These are phyloP conservation scores for Raffaelea ambrosiae DNA, from an alignment of 2,329 filamentous ascomycete genomes.

Conservation along the genomic window DNA sequence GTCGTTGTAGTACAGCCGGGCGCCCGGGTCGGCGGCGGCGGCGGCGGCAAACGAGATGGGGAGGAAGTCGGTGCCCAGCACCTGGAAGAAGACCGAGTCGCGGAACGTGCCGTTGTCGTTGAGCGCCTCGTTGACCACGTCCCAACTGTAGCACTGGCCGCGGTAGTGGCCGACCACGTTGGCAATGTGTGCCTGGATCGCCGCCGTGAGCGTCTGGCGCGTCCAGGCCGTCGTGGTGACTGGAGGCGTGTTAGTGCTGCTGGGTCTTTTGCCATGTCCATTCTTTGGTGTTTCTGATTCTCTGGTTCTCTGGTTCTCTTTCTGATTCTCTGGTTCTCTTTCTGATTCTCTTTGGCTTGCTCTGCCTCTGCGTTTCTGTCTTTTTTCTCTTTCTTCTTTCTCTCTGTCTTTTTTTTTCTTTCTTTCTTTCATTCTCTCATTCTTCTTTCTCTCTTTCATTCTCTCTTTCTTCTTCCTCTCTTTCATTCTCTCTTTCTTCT, in stretches of 20 bases:
- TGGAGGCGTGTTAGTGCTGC: not conserved
- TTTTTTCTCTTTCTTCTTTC: no score
- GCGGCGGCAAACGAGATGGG: conserved; percentile 37
- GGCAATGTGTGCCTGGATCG: conserved; percentile 44
- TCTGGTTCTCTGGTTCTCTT: no score
- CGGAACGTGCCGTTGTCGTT: conserved; percentile 39
- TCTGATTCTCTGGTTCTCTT: no score
- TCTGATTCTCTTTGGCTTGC: no score
- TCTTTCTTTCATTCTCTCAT: no score
- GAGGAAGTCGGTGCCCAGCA: conserved; percentile 38
- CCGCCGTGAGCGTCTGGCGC: conserved; percentile 38
- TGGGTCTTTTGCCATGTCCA: no score
- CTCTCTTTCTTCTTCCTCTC: no score
- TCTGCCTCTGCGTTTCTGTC: no score
- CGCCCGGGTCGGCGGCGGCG: conserved; percentile 29
- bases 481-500: no score
- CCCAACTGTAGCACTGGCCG: conserved; percentile 41
- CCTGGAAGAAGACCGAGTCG: conserved; percentile 32
- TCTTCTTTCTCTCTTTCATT: no score
- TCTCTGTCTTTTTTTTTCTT: no score
- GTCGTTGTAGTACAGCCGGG: conserved; percentile 45
- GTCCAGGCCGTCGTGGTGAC: conserved; percentile 33
- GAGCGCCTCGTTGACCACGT: conserved; percentile 45
- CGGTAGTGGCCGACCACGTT: conserved; percentile 35
- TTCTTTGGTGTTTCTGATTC: no score